Conservation (phyloP, 768 basidiomycete genomes). For the Pleurotus pulmonarius region DNA sequence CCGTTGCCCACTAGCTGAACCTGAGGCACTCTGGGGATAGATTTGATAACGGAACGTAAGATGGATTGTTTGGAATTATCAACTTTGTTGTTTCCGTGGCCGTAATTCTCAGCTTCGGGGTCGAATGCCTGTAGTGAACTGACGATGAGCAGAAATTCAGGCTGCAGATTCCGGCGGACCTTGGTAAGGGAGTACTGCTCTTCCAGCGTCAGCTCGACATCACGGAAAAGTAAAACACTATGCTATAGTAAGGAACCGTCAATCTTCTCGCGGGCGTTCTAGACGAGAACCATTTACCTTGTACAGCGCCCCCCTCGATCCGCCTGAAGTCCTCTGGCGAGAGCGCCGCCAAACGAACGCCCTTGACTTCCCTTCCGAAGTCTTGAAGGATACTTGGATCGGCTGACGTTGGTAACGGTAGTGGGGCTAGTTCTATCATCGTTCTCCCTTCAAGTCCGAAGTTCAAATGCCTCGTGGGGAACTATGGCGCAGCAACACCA, state of each 20-base stretch:
- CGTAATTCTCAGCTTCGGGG: constrained; percentile 55
- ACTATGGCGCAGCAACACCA: too few species aligned
- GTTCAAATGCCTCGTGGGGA: too few species aligned
- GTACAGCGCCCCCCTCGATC: constrained; percentile 71
- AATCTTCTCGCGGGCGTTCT: neutral
- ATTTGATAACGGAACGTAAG: constrained; percentile 86
- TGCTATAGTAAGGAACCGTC: neutral
- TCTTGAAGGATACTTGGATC: constrained; percentile 60
- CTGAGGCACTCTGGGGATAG: constrained; percentile 82
- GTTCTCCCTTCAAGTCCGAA: constrained; percentile 27
- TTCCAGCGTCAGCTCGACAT: constrained; percentile 67
- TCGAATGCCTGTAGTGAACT: constrained; percentile 65
- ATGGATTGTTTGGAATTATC: constrained; percentile 71
- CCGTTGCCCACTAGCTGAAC: constrained; percentile 94
- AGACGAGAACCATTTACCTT: constrained; percentile 41
- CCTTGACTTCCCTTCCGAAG: constrained; percentile 78
- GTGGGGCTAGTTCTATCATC: constrained; percentile 62
- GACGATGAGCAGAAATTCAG: neutral
- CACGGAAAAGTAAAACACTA: constrained; percentile 52
- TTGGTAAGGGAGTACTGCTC: constrained; percentile 85
- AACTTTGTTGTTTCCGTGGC: constrained; percentile 88
- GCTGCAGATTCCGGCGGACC: constrained; percentile 30
- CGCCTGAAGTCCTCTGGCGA: constrained; percentile 59
- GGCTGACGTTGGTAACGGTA: constrained; percentile 69
- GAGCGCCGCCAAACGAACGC: constrained; percentile 62